These are phyloP conservation scores for Oryza australiensis DNA, from an alignment of 176 grass and related monocot genomes.

Conservation along the genomic window DNA sequence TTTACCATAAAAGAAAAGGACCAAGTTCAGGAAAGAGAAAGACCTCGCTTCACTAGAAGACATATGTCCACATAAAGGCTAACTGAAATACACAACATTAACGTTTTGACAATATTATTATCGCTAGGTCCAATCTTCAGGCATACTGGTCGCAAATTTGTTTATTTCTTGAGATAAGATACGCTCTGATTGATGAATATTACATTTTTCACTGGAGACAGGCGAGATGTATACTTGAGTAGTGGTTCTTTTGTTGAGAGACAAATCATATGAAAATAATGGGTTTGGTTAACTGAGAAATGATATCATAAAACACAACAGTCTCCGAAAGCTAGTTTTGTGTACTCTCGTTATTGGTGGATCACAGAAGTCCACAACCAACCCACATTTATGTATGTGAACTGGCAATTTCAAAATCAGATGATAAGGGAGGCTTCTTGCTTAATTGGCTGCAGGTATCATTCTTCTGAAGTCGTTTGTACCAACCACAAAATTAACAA, in stretches of 20 bases:
- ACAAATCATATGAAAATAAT: background rate
- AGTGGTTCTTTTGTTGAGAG: slow-evolving; percentile 5
- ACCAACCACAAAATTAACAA: slow-evolving; percentile 13
- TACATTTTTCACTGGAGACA: background rate
- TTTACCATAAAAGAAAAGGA: background rate
- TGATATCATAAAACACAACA: background rate
- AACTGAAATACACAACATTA: background rate
- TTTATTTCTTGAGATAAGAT: slow-evolving; percentile 41
- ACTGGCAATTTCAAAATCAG: slow-evolving; percentile 19
- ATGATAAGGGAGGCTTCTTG: slow-evolving; percentile 22
- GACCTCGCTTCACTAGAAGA: background rate
- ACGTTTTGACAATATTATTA: background rate
- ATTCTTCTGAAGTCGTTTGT: slow-evolving; percentile 12
- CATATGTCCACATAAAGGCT: background rate
- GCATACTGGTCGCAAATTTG: background rate
- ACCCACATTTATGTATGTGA: slow-evolving; percentile 27
- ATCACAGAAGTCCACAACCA: slow-evolving; percentile 25
- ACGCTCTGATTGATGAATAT: background rate
- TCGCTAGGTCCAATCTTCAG: background rate
- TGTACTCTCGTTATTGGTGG: background rate
- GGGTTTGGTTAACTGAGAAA: background rate
- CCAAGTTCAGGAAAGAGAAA: background rate
- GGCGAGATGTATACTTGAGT: background rate
- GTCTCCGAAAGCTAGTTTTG: background rate
- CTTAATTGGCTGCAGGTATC: slow-evolving; percentile 11